Evolutionary conservation across 257 asterid genomes (phyloP).

Genomic region (Solanum paucissectum): DNA sequence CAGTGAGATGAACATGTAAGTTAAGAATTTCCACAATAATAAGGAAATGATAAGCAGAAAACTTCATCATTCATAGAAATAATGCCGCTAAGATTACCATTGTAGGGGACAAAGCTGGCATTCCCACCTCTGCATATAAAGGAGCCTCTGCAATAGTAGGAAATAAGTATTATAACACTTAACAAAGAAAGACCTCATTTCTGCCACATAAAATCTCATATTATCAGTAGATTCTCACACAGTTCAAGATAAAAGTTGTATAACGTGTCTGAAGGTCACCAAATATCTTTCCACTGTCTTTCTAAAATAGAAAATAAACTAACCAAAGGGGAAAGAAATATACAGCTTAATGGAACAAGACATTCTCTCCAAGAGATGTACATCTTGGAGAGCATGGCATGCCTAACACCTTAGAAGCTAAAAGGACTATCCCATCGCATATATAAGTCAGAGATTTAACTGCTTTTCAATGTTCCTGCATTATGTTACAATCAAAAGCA

Average conservation of each 20-base stretch:
- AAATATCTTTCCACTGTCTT: background rate
- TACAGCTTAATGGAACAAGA: background rate
- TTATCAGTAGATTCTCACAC: background rate
- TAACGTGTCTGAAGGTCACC: background rate
- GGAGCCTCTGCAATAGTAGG: constrained; percentile 53
- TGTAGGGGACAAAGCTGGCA: constrained; percentile 99
- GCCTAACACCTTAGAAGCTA: background rate
- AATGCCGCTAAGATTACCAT: constrained; percentile 49
- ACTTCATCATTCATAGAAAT: background rate
- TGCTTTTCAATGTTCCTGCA: background rate
- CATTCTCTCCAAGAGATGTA: background rate
- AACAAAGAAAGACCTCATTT: background rate
- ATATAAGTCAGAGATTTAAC: background rate
- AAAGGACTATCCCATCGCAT: background rate
- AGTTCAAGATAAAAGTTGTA: background rate
- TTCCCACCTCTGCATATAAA: constrained; percentile 54
- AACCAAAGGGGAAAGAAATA: background rate
- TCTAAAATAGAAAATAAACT: background rate
- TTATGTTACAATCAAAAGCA: background rate
- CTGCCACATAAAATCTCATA: background rate
- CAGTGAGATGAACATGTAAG: constrained; percentile 19
- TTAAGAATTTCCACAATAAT: background rate
- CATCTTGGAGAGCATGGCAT: background rate
- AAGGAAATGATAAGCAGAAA: background rate
- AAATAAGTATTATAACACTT: background rate